Conservation (phyloP, 2,329 filamentous ascomycete genomes). For the Lachnellula hyalina region DNA sequence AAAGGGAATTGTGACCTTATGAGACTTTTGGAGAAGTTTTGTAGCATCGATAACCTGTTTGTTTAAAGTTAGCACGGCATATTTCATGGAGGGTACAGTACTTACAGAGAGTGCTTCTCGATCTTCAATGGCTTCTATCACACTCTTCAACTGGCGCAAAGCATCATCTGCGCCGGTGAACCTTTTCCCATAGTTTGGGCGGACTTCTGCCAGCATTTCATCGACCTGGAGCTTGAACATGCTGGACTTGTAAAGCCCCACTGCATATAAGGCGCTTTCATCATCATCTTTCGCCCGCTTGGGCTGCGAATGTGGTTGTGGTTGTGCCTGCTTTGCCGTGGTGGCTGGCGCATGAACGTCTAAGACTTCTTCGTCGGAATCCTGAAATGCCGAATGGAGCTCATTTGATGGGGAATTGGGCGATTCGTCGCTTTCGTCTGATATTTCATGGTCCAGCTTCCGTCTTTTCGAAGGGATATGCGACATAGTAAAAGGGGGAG, state of each 20-base stretch:
- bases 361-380: constrained; percentile 16
- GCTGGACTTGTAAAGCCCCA: constrained; percentile 54
- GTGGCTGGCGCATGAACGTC: constrained; percentile 2
- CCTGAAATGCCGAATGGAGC: neutral
- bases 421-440: neutral
- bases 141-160: constrained; percentile 48
- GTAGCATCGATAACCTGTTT: constrained; percentile 62
- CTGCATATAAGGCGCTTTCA: constrained; percentile 36
- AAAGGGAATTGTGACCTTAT: constrained; percentile 73
- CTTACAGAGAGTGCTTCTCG: constrained; percentile 41
- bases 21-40: constrained; percentile 59
- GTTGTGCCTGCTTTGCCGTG: constrained; percentile 6
- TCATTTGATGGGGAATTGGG: neutral
- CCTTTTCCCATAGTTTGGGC: constrained; percentile 53
- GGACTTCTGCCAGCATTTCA: constrained; percentile 53
- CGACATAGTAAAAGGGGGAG: constrained; percentile 15
- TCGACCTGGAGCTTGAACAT: constrained; percentile 64
- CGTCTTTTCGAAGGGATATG: constrained; percentile 29
- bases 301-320: constrained; percentile 4
- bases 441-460: constrained; percentile 27
- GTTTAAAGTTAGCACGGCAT: neutral
- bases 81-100: neutral
- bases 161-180: constrained; percentile 47
- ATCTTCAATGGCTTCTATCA: constrained; percentile 52
- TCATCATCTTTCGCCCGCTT: constrained; percentile 21